These are phyloP conservation scores for Parmales sp. DNA, from an alignment of 108 stramenopile species.

Conservation along the genomic window DNA sequence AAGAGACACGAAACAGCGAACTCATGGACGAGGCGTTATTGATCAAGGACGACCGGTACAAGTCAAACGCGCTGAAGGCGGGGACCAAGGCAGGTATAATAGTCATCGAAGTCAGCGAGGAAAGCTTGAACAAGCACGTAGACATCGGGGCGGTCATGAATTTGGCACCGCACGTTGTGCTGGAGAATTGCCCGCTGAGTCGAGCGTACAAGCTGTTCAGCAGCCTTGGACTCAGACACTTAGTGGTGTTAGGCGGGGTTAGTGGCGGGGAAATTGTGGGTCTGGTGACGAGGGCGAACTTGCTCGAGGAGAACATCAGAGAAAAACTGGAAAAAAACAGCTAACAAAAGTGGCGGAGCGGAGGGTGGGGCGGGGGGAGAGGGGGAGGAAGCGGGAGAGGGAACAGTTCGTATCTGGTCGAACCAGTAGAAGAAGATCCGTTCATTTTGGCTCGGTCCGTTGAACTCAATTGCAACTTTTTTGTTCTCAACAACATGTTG, in stretches of 20 bases:
- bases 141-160: slow-evolving; percentile 39
- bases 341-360: too few species aligned
- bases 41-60: slow-evolving; percentile 2
- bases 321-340: neutral
- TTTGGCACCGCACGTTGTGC: slow-evolving; percentile 29
- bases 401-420: too few species aligned
- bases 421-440: too few species aligned
- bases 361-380: too few species aligned
- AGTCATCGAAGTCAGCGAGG: neutral
- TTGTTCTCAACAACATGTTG: too few species aligned
- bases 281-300: slow-evolving; percentile 27
- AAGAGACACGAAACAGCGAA: neutral
- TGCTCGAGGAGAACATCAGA: neutral
- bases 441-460: too few species aligned
- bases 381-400: too few species aligned
- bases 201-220: slow-evolving; percentile 42
- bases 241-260: slow-evolving; percentile 36
- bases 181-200: slow-evolving; percentile 29
- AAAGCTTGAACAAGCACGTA: slow-evolving; percentile 15
- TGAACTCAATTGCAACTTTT: too few species aligned
- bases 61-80: neutral
- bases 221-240: slow-evolving; percentile 40
- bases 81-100: too few species aligned
- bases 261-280: slow-evolving; percentile 34
- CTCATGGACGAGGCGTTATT: neutral